Percentiles rank a stretch among this genome's conserved stretches.
Evolutionary conservation across 345 rosid genomes (phyloP).

Genomic region (Gossypium ekmanianum): DNA sequence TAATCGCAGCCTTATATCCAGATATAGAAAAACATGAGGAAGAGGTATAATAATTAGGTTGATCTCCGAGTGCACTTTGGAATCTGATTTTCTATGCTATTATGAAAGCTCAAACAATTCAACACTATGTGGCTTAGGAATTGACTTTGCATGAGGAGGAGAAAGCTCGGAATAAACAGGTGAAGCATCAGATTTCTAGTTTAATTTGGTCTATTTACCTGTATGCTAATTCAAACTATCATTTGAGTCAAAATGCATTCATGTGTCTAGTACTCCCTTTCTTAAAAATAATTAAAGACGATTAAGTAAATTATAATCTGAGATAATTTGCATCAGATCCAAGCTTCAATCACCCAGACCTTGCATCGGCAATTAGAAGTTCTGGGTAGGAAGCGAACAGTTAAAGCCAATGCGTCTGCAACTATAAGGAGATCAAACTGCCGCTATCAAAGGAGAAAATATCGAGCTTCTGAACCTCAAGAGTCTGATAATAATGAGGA

Average conservation of each 20-base stretch:
- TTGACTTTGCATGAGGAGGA: slow-evolving; percentile 54
- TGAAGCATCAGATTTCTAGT: slow-evolving; percentile 13
- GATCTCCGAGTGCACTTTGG: slow-evolving; percentile 7
- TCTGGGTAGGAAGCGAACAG: slow-evolving; percentile 33
- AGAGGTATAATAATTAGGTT: slow-evolving; percentile 45
- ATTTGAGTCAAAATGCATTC: neutral
- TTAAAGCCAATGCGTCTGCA: slow-evolving; percentile 27
- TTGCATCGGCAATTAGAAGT: slow-evolving; percentile 46
- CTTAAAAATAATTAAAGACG: neutral
- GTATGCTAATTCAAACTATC: neutral
- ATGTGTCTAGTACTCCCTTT: neutral
- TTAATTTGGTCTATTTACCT: slow-evolving; percentile 2
- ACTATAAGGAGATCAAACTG: slow-evolving; percentile 32
- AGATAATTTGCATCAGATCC: slow-evolving; percentile 37
- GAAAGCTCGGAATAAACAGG: slow-evolving; percentile 49
- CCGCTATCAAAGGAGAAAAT: slow-evolving; percentile 32
- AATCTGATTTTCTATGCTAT: slow-evolving; percentile 12
- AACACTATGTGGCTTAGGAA: slow-evolving; percentile 34
- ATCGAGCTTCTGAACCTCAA: slow-evolving; percentile 32
- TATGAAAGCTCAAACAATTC: neutral
- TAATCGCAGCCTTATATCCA: slow-evolving; percentile 66
- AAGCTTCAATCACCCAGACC: slow-evolving; percentile 48
- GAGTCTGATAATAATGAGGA: slow-evolving; percentile 41
- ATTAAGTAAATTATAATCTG: slow-evolving; percentile 4
- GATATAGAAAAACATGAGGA: slow-evolving; percentile 64